Conservation (phyloP, 805 yeast species). For the Brettanomyces nanus region DNA sequence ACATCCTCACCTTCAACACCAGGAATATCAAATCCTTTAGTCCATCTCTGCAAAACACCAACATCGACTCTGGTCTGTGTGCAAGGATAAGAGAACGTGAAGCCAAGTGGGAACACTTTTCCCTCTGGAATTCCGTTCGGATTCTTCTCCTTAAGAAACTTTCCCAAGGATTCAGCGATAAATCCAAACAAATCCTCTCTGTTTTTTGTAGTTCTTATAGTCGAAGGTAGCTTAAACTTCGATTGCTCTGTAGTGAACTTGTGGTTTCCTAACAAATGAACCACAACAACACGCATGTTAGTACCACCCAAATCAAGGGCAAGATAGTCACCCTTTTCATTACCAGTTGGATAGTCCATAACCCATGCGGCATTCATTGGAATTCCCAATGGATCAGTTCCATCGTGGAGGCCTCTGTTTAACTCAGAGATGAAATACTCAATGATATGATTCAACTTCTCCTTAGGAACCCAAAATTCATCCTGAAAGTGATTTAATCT, state of each 20-base stretch:
- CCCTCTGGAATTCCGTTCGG: slow-evolving; percentile 58
- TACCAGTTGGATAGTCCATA: slow-evolving; percentile 49
- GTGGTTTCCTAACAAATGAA: slow-evolving; percentile 56
- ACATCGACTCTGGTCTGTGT: slow-evolving; percentile 73
- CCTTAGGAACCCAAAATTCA: slow-evolving; percentile 35
- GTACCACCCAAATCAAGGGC: slow-evolving; percentile 61
- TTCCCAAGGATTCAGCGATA: slow-evolving; percentile 77
- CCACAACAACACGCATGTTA: slow-evolving; percentile 49
- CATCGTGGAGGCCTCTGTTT: slow-evolving; percentile 46
- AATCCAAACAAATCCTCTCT: slow-evolving; percentile 77
- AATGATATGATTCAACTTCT: slow-evolving; percentile 35
- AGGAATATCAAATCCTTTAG: slow-evolving; percentile 94
- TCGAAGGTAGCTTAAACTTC: slow-evolving; percentile 73
- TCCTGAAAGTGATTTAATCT: slow-evolving; percentile 28
- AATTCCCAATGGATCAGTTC: slow-evolving; percentile 35
- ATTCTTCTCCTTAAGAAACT: slow-evolving; percentile 57
- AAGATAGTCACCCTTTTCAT: slow-evolving; percentile 49
- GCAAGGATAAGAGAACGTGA: slow-evolving; percentile 93
- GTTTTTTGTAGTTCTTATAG: slow-evolving; percentile 69
- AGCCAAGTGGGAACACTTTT: slow-evolving; percentile 71
- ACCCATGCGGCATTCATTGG: slow-evolving; percentile 61
- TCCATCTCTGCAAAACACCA: slow-evolving; percentile 95
- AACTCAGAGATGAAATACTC: slow-evolving; percentile 44
- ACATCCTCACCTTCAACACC: slow-evolving; percentile 95
- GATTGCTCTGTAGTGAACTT: slow-evolving; percentile 84